Evolutionary conservation across 2,329 filamentous ascomycete species (phyloP), one percentile per base, ranked within the genome.

Genomic region (Samsoniella hepiali): DNA sequence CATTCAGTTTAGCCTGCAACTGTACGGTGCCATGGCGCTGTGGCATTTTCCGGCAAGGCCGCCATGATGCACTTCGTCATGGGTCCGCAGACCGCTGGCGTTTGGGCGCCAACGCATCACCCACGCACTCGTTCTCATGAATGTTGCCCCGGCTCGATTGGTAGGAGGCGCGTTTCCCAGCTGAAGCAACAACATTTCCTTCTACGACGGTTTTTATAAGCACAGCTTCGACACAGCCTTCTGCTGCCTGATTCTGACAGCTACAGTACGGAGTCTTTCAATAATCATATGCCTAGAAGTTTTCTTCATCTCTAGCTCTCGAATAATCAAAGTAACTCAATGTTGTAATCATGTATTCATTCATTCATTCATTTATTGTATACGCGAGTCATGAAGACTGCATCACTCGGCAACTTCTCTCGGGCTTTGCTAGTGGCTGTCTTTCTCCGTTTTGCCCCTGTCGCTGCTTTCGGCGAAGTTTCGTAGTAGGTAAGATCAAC

Each of bases 11-110:
- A 82, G 82, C 61, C 77, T 82, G 53, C 80, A 82, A 53, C 77
- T 80, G 68, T 88, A 87, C 67, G 84, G 84, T 17, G 75, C 77
- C 50, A 71, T 79, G 58, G 80, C 82, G 2, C 71, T 85, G 67
- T 77, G 77, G 67, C 80, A 11, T 85, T 87, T 69, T 80, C 83
- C 0, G 84, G 84, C 9, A 76, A 76, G 3, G 76, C 79, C 15
- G 75, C 77, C 17, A 71, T 80, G 34, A 64, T 78, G 40, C 68
- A 73, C 3, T 84, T 81, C 70, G 65, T 84, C 17, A 64, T 77
- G 5, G 75, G 75, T 0, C 69, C 72, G 2, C 69, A 72, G 22
- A 68, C 1, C 64, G 66, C 2, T 72, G 40, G 64, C 68, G 17
- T 67, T 72, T 22, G 67, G 71, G 8, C 68, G 71, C 44, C 69